Percentiles rank a stretch among this genome's conserved stretches.
phyloP scores from a whole-genome alignment of 129 eudicot species.

The Arctium minus region DNA sequence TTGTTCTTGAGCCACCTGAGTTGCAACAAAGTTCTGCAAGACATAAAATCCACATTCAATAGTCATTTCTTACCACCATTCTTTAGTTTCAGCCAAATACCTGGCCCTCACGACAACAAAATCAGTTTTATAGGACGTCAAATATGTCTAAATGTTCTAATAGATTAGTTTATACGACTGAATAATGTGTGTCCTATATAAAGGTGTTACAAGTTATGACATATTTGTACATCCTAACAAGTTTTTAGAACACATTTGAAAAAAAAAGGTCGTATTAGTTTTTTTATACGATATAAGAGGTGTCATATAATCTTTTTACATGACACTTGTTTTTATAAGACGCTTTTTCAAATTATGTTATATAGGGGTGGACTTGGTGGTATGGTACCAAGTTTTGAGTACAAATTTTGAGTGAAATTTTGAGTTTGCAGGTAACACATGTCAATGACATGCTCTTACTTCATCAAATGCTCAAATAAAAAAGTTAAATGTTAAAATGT shows the following conservation, averaged over 20 bases:
- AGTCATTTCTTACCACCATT: no score
- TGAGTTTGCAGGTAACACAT: no score
- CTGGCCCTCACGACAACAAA: background rate
- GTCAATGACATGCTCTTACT: no score
- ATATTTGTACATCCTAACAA: background rate
- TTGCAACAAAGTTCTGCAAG: constrained; percentile 35
- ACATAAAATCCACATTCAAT: background rate
- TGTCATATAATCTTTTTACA: background rate
- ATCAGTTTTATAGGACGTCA: background rate
- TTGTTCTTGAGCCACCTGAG: constrained; percentile 45
- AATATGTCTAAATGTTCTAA: background rate
- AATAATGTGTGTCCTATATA: background rate
- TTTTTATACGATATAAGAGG: background rate
- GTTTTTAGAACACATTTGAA: background rate
- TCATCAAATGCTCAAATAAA: no score
- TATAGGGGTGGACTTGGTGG: no score
- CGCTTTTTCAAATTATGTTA: background rate
- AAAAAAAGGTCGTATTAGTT: background rate
- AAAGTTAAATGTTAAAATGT: no score
- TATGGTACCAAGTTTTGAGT: no score
- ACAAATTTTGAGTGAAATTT: no score
- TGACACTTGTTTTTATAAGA: background rate
- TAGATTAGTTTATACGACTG: background rate
- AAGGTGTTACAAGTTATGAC: background rate
- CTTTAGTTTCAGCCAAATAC: no score